Conservation (phyloP, 768 basidiomycete species). For the Kwoniella botswanensis region DNA sequence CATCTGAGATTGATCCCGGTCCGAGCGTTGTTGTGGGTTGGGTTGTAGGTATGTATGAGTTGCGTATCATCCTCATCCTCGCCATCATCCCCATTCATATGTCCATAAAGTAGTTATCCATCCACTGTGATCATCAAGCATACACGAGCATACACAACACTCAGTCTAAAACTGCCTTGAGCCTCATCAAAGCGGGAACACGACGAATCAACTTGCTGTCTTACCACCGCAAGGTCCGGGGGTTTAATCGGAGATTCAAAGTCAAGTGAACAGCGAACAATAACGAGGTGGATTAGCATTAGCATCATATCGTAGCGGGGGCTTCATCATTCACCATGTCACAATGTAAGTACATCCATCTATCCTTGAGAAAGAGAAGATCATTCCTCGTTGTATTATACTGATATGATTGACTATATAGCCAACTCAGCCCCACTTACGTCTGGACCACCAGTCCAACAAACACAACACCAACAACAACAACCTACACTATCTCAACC, state of each 20-base stretch:
- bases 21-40: neutral
- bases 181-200: neutral
- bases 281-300: too few species aligned
- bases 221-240: neutral
- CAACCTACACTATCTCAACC: slow-evolving; percentile 18
- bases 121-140: neutral
- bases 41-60: too few species aligned
- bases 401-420: neutral
- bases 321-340: slow-evolving; percentile 17
- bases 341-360: neutral
- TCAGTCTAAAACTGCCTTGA: too few species aligned
- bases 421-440: slow-evolving; percentile 2
- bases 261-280: neutral
- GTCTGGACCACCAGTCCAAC: neutral
- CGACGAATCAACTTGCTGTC: neutral
- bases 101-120: neutral
- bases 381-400: neutral
- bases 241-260: neutral
- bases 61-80: neutral
- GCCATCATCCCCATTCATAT: neutral
- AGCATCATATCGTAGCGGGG: too few species aligned
- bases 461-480: slow-evolving; percentile 5
- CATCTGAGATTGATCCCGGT: neutral
- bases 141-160: neutral
- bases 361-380: neutral